Evolutionary conservation across 306 rosid genomes (phyloP), one percentile per base, ranked within the genome.

Genomic region (Sicyos edulis): DNA sequence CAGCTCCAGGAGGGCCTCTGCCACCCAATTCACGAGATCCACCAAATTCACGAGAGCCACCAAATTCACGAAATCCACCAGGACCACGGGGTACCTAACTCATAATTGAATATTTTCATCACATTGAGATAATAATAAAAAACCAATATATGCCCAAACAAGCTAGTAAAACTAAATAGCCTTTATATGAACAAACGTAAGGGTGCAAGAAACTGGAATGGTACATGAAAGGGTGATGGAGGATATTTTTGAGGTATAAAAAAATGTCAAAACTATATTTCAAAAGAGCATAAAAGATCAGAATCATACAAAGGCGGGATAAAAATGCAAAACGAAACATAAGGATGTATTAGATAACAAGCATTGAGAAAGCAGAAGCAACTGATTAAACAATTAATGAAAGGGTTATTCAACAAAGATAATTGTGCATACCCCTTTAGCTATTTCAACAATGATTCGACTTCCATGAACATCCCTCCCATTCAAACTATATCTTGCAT

Each of bases 1-100:
- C 87, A 44, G 87, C 78, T 29, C 87, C 85, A 19, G 87, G 87
- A 66, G 87, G 85, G 9, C 87, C 87, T 81, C 85, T 66, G 5
- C 87, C 87, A 50, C 76, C 83, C 69, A 75, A 73, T 22, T 84
- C 85, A 55, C 85, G 85, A 34, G 87, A 84, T 8, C 47, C 47
- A 8, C 47, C 47, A 42, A 42, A 42, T 17, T 84, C 85, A 56
- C 85, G 85, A 34, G 87, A 84, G 22, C 87, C 84, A 42, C 85
- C 83, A 12, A 75, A 72, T 22, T 84, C 85, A 56, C 85, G 85
- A 34, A 85, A 84, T 21, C 87, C 84, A 42, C 85, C 83, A 12
- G 87, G 78, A 50, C 82, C 85, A 16, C 86, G 82, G 20, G 87
- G 83, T 54, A 73, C 84, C 86, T 80, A 61, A 13, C 22, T 58